These are phyloP conservation scores for Eucalyptus caleyi DNA, from an alignment of 345 rosid species.

Conservation along the genomic window DNA sequence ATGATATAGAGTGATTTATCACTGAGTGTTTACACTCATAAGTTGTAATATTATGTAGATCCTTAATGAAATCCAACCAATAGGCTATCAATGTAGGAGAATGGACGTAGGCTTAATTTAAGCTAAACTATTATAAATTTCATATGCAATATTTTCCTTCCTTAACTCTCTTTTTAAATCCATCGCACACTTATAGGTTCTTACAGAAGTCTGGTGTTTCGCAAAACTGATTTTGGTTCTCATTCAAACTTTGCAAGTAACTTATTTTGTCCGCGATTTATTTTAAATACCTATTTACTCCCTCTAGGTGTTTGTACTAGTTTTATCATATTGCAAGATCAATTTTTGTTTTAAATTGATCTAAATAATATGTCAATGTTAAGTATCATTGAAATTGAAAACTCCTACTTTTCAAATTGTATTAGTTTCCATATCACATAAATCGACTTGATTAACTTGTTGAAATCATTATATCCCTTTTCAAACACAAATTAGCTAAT, in stretches of 20 bases:
- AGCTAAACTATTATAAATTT: rapidly evolving
- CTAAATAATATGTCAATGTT: background rate
- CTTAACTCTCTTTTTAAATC: too few species aligned
- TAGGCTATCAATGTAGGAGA: rapidly evolving
- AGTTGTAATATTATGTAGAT: too few species aligned
- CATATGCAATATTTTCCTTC: too few species aligned
- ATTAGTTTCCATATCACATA: background rate
- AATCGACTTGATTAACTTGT: background rate
- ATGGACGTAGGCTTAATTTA: rapidly evolving
- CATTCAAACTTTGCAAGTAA: too few species aligned
- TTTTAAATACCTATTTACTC: too few species aligned
- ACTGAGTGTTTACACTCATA: too few species aligned
- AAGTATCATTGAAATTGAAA: background rate
- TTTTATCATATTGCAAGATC: background rate
- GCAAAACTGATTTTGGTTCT: too few species aligned
- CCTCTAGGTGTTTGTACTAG: too few species aligned
- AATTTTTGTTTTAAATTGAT: background rate
- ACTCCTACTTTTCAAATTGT: background rate
- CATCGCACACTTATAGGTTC: too few species aligned
- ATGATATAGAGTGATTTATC: too few species aligned
- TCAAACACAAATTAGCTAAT: background rate
- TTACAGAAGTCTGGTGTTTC: rapidly evolving
- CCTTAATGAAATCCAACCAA: too few species aligned
- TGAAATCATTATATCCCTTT: background rate
- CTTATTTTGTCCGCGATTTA: too few species aligned